Conservation (phyloP, 2,329 filamentous ascomycete genomes). For the Chrysosporium keratinophilum region DNA sequence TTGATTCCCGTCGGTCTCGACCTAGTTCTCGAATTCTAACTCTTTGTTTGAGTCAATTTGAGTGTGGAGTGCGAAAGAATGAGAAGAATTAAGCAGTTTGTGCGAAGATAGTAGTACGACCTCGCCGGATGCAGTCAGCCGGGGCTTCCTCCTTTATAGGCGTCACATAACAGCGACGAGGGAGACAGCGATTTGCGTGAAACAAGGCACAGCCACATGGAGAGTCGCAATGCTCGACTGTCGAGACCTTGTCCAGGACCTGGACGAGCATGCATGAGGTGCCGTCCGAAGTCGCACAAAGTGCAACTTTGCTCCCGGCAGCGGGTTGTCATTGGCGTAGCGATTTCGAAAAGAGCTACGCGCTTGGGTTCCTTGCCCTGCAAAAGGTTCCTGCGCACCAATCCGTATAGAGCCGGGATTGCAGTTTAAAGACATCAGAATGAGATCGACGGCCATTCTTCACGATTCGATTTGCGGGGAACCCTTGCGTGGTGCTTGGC, state of each 20-base stretch:
- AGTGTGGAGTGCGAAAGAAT: not conserved
- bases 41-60: constrained; percentile 2
- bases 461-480: not conserved
- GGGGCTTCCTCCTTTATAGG: constrained; percentile 2
- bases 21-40: not conserved
- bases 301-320: not conserved
- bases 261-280: constrained; percentile 1
- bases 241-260: not conserved
- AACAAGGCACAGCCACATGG: constrained; percentile 4
- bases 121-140: not conserved
- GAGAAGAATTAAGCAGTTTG: not conserved
- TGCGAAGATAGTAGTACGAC: not conserved
- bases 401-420: constrained; percentile 1
- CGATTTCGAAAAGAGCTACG: not conserved
- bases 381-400: not conserved
- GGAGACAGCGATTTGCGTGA: not conserved
- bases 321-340: constrained; percentile 2
- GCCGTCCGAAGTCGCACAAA: constrained; percentile 7
- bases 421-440: not conserved
- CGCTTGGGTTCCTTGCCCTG: constrained; percentile 2
- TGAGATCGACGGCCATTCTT: constrained; percentile 1
- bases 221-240: not conserved
- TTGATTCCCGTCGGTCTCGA: not conserved
- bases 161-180: not conserved
- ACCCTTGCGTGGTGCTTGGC: not conserved